Evolutionary conservation across 2,329 filamentous ascomycete species (phyloP), one percentile per base, ranked within the genome.

Genomic region (Alternaria sp.): DNA sequence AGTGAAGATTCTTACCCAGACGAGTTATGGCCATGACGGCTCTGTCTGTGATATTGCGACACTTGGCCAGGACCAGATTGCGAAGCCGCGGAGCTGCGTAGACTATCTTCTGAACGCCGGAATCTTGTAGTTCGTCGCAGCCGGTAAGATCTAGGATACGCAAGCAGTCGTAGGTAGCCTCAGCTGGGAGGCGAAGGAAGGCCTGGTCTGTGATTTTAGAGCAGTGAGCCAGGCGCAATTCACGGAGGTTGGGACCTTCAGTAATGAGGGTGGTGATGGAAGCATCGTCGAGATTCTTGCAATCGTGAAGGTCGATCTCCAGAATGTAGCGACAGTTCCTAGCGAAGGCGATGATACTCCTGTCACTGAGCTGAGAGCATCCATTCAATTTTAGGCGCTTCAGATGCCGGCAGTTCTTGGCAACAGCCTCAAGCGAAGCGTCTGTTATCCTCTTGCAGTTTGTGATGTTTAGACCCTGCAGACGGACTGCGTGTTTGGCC

Each of bases 351-450:
- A 92, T 83, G 65, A 98, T 90, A 7, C 93, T 90, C 50, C 86
- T 85, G 75, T 98, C 93, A 40, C 91, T 93, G 34, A 97, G 83
- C 79, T 97, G 91, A n/a, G 81, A 80, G 76, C 95, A 97, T 59
- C 94, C 92, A 79, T 98, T 99, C 63, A 99, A 86, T 86, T 99
- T 99, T 68, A 99, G 86, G 89, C 95, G 71, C 81, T 97, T 98
- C 69, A 99, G 87, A 74, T 92, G 92, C 66, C 86, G 89, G 82
- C 95, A 98, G 74, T 83, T 93, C 74, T 92, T 85, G 7, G 95
- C 94, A 32, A 99, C 86, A 12, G 85, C 83, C 50, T 93, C 87
- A 78, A 99, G 85, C 54, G 93, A 95, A 54, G 94, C 91, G 73
- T 97, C 94, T 8, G 93, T 93, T 54, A 98, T 89, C 73, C 87